Percentiles rank a stretch among this genome's conserved stretches.
These are phyloP conservation scores for Pseudocercospora fijiensis DNA, from an alignment of 2,329 filamentous ascomycete species.

Conservation along the genomic window DNA sequence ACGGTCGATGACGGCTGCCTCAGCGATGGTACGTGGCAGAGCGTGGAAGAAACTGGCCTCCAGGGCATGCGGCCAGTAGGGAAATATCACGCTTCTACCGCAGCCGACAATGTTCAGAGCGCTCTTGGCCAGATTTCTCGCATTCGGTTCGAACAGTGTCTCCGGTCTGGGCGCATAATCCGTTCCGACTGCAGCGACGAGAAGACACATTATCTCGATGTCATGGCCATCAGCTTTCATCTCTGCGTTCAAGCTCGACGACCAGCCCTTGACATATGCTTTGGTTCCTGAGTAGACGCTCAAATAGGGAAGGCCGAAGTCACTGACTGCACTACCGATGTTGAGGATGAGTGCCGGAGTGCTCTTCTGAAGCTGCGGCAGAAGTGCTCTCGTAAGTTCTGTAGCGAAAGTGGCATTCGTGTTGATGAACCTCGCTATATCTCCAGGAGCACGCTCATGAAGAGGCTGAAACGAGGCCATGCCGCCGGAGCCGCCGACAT, in stretches of 20 bases:
- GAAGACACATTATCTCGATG: slow-evolving; percentile 39
- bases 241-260: slow-evolving; percentile 46
- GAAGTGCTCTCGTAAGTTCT: slow-evolving; percentile 49
- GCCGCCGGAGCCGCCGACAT: slow-evolving; percentile 49
- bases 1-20: background rate
- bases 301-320: slow-evolving; percentile 49
- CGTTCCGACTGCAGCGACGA: slow-evolving; percentile 24
- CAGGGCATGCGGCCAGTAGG: slow-evolving; percentile 31
- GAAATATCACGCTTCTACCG: slow-evolving; percentile 24
- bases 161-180: slow-evolving; percentile 18
- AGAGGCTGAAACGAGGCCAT: slow-evolving; percentile 41
- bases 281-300: slow-evolving; percentile 50
- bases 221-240: slow-evolving; percentile 40
- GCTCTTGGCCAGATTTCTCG: slow-evolving; percentile 23
- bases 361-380: slow-evolving; percentile 47
- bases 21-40: slow-evolving; percentile 19
- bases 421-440: slow-evolving; percentile 47
- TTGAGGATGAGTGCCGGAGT: slow-evolving; percentile 53
- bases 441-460: slow-evolving; percentile 37
- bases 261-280: slow-evolving; percentile 47
- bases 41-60: slow-evolving; percentile 24
- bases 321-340: slow-evolving; percentile 49
- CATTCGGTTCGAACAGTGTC: slow-evolving; percentile 22
- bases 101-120: slow-evolving; percentile 29
- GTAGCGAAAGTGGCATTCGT: slow-evolving; percentile 54